Evolutionary conservation across 2,329 filamentous ascomycete genomes (phyloP).

Genomic region (Apiospora saccharicola): DNA sequence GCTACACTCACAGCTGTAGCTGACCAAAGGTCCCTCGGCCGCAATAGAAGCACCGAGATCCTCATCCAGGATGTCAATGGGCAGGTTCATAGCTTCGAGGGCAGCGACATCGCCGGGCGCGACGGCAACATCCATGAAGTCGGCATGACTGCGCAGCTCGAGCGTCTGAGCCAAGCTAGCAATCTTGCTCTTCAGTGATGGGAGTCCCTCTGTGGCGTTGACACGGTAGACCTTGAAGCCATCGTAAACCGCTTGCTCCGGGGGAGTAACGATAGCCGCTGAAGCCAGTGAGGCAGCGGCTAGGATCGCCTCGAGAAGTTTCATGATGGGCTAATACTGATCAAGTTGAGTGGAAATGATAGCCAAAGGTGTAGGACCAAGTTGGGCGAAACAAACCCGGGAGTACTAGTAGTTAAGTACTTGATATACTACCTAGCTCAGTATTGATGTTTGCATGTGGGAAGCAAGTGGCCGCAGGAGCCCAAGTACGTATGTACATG

Average conservation of each 20-base stretch:
- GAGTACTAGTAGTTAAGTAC: background rate
- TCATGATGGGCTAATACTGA: constrained; percentile 20
- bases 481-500: too few relatives aligned
- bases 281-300: constrained; percentile 27
- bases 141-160: constrained; percentile 35
- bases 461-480: background rate
- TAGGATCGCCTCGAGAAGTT: constrained; percentile 22
- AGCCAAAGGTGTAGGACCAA: background rate
- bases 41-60: constrained; percentile 41
- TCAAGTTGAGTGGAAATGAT: background rate
- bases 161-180: constrained; percentile 33
- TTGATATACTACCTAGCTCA: too few relatives aligned
- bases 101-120: constrained; percentile 38
- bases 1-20: constrained; percentile 34
- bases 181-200: constrained; percentile 32
- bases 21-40: constrained; percentile 38
- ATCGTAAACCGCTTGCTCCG: constrained; percentile 40
- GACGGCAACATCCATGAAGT: constrained; percentile 43
- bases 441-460: background rate
- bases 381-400: background rate
- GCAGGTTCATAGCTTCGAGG: constrained; percentile 35
- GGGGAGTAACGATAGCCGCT: constrained; percentile 24
- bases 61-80: constrained; percentile 32
- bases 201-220: constrained; percentile 29
- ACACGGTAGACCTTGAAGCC: constrained; percentile 45